phyloP scores from a whole-genome alignment of 169 alveolate genomes.

The Plasmodium reichenowi region DNA sequence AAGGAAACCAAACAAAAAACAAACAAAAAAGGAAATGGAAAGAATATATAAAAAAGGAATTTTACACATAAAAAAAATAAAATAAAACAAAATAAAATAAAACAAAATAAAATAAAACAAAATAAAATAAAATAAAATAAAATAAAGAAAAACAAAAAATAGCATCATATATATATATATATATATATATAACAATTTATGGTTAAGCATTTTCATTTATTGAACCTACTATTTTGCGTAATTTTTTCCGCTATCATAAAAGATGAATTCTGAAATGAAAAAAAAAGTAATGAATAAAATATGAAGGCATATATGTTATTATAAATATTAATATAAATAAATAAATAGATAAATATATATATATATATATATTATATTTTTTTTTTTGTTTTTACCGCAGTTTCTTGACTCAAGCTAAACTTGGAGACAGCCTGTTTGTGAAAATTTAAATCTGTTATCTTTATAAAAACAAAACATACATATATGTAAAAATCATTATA shows the following conservation, averaged over 20 bases:
- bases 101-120: not conserved
- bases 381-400: constrained; percentile 16
- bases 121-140: not conserved
- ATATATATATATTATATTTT: not conserved
- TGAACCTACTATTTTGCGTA: constrained; percentile 32
- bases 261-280: constrained; percentile 45
- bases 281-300: not conserved
- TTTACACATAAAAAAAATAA: constrained; percentile 1
- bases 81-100: not conserved
- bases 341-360: not conserved
- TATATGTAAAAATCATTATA: not conserved
- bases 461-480: not conserved
- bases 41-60: not conserved
- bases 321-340: constrained; percentile 1
- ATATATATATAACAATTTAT: too few species aligned
- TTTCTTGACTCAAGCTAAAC: constrained; percentile 28
- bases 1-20: not conserved
- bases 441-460: constrained; percentile 45
- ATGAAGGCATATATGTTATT: not conserved
- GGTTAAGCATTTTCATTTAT: constrained; percentile 17
- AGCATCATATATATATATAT: not conserved
- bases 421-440: constrained; percentile 36
- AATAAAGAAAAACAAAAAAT: not conserved
- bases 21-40: not conserved
- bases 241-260: constrained; percentile 71